Evolutionary conservation across 805 yeast species (phyloP), one percentile per base, ranked within the genome.

Genomic region (Hanseniaspora occidentalis): DNA sequence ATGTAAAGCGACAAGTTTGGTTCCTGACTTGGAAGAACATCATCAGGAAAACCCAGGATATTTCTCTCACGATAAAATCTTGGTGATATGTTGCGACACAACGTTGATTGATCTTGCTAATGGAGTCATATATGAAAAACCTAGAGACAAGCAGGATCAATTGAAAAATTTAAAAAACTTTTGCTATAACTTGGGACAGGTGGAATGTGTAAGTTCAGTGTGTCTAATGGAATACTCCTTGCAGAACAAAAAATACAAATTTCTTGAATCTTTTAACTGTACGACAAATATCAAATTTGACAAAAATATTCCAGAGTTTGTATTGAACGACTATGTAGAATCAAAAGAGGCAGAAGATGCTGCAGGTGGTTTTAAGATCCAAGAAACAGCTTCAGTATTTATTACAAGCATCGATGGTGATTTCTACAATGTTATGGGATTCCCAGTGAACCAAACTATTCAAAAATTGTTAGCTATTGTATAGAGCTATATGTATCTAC

Each of bases 321-420:
- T 78, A 31, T 51, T 89, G 3, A 52, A 69, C 20, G 62, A 66
- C 13, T 89, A 89, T 56, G 79, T 82, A 9, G 68, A 67, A 2
- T 62, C 77, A 2, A 79, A 70, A 18, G 96, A 89, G 55, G 97
- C 92, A 1, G 42, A 67, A 6, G 70, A 70, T 37, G 96, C 84
- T 1, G 95, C 97, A 2, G 98, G 96, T 5, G 98, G 98, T 1
- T 88, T 84, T 62, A 77, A 77, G 50, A 77, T 81, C 44, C 97
- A 89, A 59, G 83, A 79, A 0, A 54, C 57, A 8, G 92, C 94
- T 2, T 76, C 81, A 1, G 52, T 78, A 27, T 60, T 89, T 46
- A 73, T 92, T 47, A 58, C 66, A 17, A 59, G 61, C 13, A 70
- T 86, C 10, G 66, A 67, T 1, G 98, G 98, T 0, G 97, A 89